Evolutionary conservation across 495 filamentous ascomycete genomes (phyloP).

Genomic region (Pseudoneurospora amorphoporcata): DNA sequence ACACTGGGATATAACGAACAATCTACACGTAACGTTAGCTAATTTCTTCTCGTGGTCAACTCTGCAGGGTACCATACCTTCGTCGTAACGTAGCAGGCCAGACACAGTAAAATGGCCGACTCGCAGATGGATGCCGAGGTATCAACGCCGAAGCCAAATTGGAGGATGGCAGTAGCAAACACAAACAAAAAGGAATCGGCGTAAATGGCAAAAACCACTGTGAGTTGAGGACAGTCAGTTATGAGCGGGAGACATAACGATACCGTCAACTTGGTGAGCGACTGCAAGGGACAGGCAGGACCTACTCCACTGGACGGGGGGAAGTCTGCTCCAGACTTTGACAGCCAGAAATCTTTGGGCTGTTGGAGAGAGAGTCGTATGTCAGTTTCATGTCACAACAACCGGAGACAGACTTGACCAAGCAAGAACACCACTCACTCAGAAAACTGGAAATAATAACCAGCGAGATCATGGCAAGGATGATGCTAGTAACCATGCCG

Average conservation of each 20-base stretch:
- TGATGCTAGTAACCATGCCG: conserved; percentile 31
- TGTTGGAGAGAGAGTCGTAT: conserved; percentile 7
- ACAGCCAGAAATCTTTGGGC: conserved; percentile 28
- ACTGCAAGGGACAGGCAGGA: neutral
- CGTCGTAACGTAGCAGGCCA: conserved; percentile 42
- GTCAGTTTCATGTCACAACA: neutral
- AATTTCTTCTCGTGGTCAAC: neutral
- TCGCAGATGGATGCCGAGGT: conserved; percentile 31
- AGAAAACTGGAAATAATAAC: conserved; percentile 35
- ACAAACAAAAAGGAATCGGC: conserved; percentile 41
- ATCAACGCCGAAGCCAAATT: conserved; percentile 39
- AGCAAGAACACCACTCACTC: conserved; percentile 22
- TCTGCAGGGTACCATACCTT: conserved; percentile 26
- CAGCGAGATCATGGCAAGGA: conserved; percentile 31
- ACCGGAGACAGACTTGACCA: neutral
- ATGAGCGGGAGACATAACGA: neutral
- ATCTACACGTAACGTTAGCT: conserved; percentile 19
- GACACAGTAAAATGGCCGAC: conserved; percentile 39
- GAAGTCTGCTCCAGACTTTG: conserved; percentile 33
- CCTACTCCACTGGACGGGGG: conserved; percentile 38
- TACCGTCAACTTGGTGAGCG: neutral
- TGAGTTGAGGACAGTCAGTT: neutral
- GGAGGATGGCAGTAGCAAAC: conserved; percentile 37
- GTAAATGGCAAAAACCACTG: conserved; percentile 44
- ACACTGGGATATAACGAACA: conserved; percentile 14